Base-by-base conservation (phyloP, 2,329 filamentous ascomycete genomes). In the Escovopsis sp. region DNA sequence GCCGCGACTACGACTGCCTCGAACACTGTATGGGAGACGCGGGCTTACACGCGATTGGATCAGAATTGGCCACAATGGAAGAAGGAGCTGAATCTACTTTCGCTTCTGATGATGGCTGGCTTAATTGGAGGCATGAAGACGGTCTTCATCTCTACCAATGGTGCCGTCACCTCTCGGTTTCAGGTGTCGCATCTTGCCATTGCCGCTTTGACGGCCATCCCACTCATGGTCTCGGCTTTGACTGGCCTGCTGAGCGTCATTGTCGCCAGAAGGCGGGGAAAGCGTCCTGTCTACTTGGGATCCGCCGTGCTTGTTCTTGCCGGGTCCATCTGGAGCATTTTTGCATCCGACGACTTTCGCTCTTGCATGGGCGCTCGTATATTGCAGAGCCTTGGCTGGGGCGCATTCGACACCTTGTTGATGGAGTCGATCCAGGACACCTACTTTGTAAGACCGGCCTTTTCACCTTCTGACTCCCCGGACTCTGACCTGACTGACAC, bases 361-460 rank as follows among this genome's bases (percentile, higher is more conserved):
- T 60, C 68, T 43, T 69, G 67, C 50, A 67, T 76, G 64, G 64
- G 63, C 0, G 68, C 72, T 3, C 64, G 74, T 9, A 51, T 73
- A 15, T 62, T 77, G 32, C 72, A 77, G 51, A 73, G 72, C 1
- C 43, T 77, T 0, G 73, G 69, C n/a, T 75, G 74, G 69, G 73
- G 73, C 6, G 66, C 68, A 10, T 73, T 77, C 45, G 74, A 78
- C 48, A 67, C 65, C 5, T 55, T 77, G 34, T 60, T 74, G 28
- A 56, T 69, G 30, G 65, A 63, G 2, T 70, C 68, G 2, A 69
- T 78, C 39, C 65, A 72, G 38, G 74, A 78, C 48, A 70, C 69
- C 2, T 77, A 67, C 53, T 77, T 73, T 51, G 72, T 75, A 54
- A 56, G 69, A 32, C 18, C 15, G 18, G 28, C 5, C 4, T 9